phyloP scores from a whole-genome alignment of 257 asterid species.

The Prunella vulgaris region DNA sequence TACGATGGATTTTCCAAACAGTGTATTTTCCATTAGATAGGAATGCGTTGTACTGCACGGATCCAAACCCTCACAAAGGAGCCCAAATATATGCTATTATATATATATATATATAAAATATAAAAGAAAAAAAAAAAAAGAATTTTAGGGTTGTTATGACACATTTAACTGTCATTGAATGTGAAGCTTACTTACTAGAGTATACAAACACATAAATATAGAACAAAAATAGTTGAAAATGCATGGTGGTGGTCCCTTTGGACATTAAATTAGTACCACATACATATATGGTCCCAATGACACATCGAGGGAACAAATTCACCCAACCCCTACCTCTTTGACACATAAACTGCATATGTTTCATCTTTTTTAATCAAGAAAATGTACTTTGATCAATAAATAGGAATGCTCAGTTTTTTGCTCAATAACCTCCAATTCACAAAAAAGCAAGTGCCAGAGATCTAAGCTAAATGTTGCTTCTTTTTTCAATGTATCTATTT shows the following conservation, averaged over 20 bases:
- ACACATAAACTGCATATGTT: conserved; percentile 21
- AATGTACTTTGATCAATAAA: conserved; percentile 15
- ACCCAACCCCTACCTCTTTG: conserved; percentile 15
- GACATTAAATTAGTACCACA: not conserved
- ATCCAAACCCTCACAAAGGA: too few relatives aligned
- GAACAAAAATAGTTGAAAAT: not conserved
- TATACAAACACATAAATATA: conserved; percentile 1
- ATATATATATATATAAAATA: too few relatives aligned
- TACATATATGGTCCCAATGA: conserved; percentile 31
- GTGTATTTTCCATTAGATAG: too few relatives aligned
- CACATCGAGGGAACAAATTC: conserved; percentile 9
- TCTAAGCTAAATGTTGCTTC: conserved; percentile 14
- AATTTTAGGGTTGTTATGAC: too few relatives aligned
- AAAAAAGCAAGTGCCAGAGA: conserved; percentile 15
- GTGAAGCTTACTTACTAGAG: not conserved
- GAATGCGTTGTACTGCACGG: too few relatives aligned
- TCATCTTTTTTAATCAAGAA: conserved; percentile 3
- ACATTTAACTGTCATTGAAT: not conserved
- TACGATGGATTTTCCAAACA: too few relatives aligned
- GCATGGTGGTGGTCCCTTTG: conserved; percentile 15
- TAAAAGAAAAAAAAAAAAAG: too few relatives aligned
- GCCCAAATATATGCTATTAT: too few relatives aligned
- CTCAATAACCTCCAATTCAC: conserved; percentile 17
- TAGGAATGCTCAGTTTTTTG: conserved; percentile 12
- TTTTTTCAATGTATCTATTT: conserved; percentile 9